These are phyloP conservation scores for Euclidium syriacum DNA, from an alignment of 345 rosid species.

Conservation along the genomic window DNA sequence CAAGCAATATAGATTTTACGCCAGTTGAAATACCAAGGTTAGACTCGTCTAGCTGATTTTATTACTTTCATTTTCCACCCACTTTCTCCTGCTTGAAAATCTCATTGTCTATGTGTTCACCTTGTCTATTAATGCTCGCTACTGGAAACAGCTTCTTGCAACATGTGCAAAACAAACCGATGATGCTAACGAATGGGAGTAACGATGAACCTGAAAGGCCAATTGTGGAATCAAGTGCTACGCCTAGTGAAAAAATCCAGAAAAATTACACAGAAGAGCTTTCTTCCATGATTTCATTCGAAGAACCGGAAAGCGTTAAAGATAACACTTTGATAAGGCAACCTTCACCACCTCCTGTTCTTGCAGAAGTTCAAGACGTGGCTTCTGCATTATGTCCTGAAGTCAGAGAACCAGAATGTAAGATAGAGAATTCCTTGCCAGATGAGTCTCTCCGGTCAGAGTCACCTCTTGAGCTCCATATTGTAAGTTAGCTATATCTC, in stretches of 20 bases:
- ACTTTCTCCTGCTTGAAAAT: background rate
- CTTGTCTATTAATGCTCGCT: background rate
- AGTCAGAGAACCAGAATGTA: conserved; percentile 40
- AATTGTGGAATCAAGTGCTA: conserved; percentile 30
- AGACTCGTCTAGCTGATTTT: conserved; percentile 21
- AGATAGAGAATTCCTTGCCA: conserved; percentile 46
- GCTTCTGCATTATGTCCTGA: conserved; percentile 46
- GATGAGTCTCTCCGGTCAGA: conserved; percentile 50
- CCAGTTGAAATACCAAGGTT: conserved; percentile 85
- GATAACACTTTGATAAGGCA: conserved; percentile 55
- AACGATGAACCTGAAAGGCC: conserved; percentile 43
- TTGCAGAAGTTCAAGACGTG: conserved; percentile 90
- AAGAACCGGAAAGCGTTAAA: conserved; percentile 48
- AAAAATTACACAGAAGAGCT: conserved; percentile 48
- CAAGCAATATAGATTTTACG: conserved; percentile 68
- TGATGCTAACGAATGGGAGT: conserved; percentile 31
- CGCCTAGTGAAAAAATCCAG: conserved; percentile 30
- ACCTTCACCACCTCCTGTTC: conserved; percentile 94
- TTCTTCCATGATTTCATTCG: conserved; percentile 82
- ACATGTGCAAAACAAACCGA: conserved; percentile 36
- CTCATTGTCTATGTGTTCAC: background rate
- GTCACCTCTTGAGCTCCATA: conserved; percentile 82
- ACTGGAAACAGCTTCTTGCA: conserved; percentile 43
- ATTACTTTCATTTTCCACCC: background rate
- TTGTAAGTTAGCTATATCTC: conserved; percentile 49